Evolutionary conservation across 306 rosid species (phyloP).

Genomic region (Adenanthera pavonina): DNA sequence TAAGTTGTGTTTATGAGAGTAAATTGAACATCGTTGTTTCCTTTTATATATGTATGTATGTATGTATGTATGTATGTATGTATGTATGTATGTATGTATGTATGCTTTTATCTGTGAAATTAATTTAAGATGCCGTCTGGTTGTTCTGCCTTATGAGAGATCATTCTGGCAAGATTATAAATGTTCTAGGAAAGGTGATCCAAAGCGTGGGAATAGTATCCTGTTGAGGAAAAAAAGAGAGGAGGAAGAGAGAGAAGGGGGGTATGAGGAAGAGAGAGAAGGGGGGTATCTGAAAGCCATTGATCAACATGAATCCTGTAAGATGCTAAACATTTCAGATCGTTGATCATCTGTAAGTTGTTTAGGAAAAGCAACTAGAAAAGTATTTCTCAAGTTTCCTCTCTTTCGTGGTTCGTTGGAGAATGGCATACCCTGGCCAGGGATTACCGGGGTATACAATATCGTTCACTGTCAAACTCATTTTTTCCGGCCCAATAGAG

Average conservation of each 20-base stretch:
- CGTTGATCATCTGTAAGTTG: constrained; percentile 51
- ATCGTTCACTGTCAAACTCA: constrained; percentile 43
- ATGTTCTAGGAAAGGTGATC: background rate
- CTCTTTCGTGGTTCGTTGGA: constrained; percentile 46
- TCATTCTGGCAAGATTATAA: background rate
- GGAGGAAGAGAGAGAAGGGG: background rate
- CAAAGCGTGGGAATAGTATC: too few relatives aligned
- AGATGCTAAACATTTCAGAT: constrained; percentile 46
- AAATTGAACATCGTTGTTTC: constrained; percentile 3
- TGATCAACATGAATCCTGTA: constrained; percentile 39
- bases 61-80: background rate
- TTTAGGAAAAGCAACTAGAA: constrained; percentile 54
- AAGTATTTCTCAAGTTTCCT: constrained; percentile 50
- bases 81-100: background rate
- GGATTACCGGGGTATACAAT: constrained; percentile 53
- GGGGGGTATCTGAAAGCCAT: background rate
- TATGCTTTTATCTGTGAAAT: background rate
- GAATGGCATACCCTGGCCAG: constrained; percentile 54
- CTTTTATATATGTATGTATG: background rate
- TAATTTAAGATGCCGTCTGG: constrained; percentile 1
- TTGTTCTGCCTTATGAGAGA: background rate
- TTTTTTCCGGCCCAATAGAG: constrained; percentile 56
- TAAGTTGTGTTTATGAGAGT: constrained; percentile 8
- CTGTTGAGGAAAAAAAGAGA: background rate
- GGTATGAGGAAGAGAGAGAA: too few relatives aligned